A percentile compares a stretch with the other conserved stretches of the same genome.
Conservation (phyloP, 257 asterid species). For the Lavandula angustifolia region DNA sequence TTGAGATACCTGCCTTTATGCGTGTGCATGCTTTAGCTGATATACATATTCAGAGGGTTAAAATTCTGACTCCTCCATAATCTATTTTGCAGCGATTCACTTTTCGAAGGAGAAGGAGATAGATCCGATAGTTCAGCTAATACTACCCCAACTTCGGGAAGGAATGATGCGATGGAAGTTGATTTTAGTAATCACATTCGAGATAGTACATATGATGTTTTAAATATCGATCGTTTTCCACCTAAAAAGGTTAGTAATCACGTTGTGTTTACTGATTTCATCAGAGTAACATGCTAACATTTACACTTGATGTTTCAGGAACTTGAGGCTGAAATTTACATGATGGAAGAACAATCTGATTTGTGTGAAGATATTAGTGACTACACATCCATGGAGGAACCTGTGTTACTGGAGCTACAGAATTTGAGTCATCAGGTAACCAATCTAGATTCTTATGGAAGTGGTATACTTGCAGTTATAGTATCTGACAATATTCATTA, state of each 20-base stretch:
- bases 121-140: slow-evolving; percentile 27
- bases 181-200: slow-evolving; percentile 30
- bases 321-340: slow-evolving; percentile 20
- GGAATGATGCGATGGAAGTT: slow-evolving; percentile 31
- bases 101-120: slow-evolving; percentile 31
- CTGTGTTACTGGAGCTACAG: slow-evolving; percentile 43
- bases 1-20: slow-evolving; percentile 34
- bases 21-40: slow-evolving; percentile 31
- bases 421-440: slow-evolving; percentile 45
- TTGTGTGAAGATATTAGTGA: slow-evolving; percentile 20
- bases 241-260: slow-evolving; percentile 36
- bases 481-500: slow-evolving; percentile 14
- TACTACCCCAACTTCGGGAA: slow-evolving; percentile 28
- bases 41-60: not conserved
- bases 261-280: not conserved
- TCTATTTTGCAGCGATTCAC: slow-evolving; percentile 43
- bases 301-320: slow-evolving; percentile 29
- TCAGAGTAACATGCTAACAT: slow-evolving; percentile 22
- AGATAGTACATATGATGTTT: slow-evolving; percentile 22
- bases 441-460: slow-evolving; percentile 3
- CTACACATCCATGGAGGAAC: slow-evolving; percentile 36
- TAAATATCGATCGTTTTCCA: slow-evolving; percentile 14
- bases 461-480: not conserved
- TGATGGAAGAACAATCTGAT: slow-evolving; percentile 29
- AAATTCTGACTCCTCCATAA: not conserved